phyloP scores from a whole-genome alignment of 2,329 filamentous ascomycete species.

The Ploettnerulaceae sp. region DNA sequence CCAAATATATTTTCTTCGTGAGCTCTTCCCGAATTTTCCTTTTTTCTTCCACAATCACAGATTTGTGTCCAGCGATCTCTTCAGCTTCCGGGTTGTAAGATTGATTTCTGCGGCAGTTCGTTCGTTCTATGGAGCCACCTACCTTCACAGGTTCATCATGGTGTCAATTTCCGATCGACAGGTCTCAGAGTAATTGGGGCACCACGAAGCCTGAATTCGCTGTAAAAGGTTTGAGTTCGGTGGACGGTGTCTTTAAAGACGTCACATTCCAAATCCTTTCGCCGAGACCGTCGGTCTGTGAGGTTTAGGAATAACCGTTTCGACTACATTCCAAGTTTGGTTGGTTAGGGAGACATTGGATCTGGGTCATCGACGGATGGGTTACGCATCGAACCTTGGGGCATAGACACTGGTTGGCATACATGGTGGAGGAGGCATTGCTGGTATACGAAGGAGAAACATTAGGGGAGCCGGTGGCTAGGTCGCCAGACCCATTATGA shows the following conservation, averaged over 20 bases:
- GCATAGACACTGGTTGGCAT: background rate
- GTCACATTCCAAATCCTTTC: conserved; percentile 88
- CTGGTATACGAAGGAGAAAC: no score
- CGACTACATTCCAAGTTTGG: conserved; percentile 26
- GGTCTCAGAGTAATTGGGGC: conserved; percentile 74
- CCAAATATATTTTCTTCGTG: conserved; percentile 27
- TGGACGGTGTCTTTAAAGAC: conserved; percentile 53
- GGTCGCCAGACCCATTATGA: no score
- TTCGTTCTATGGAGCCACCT: conserved; percentile 77
- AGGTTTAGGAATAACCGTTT: conserved; percentile 65
- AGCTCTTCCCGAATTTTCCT: conserved; percentile 34
- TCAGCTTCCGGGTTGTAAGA: conserved; percentile 63
- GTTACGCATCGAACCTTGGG: background rate
- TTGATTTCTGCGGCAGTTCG: conserved; percentile 82
- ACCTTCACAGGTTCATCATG: conserved; percentile 44
- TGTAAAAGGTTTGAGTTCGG: conserved; percentile 62
- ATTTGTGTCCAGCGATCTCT: conserved; percentile 87
- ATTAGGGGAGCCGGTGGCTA: no score
- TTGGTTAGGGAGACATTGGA: background rate
- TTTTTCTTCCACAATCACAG: conserved; percentile 49
- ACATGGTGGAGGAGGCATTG: no score
- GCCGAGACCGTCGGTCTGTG: conserved; percentile 85
- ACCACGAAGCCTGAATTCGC: conserved; percentile 63
- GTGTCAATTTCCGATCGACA: conserved; percentile 94
- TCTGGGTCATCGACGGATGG: background rate